Percentiles rank a stretch among this genome's conserved stretches.
phyloP scores from a whole-genome alignment of 371 early-diverging fungal genomes.

The Saksenaea vasiformis region DNA sequence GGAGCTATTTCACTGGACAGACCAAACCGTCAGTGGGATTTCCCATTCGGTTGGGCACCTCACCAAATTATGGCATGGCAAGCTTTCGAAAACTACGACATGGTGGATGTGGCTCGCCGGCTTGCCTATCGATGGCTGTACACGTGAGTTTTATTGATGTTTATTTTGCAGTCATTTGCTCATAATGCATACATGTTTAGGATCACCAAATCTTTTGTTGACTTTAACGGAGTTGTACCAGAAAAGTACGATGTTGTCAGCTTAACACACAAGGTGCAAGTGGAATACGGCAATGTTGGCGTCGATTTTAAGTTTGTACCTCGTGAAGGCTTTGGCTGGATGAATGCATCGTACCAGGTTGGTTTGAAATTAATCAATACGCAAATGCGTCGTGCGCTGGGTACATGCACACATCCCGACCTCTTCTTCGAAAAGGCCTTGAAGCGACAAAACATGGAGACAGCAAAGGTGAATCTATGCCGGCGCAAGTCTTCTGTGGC shows the following conservation, averaged over 20 bases:
- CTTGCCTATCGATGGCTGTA: slow-evolving; percentile 95
- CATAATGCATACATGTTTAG: slow-evolving; percentile 19
- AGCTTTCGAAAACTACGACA: slow-evolving; percentile 87
- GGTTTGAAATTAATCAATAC: slow-evolving; percentile 79
- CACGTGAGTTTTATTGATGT: slow-evolving; percentile 55
- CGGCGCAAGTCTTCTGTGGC: slow-evolving; percentile 29
- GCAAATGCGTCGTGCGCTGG: slow-evolving; percentile 83
- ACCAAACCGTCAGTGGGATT: slow-evolving; percentile 97
- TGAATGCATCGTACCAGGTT: slow-evolving; percentile 93
- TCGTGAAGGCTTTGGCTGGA: slow-evolving; percentile 98
- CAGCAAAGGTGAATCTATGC: slow-evolving; percentile 10
- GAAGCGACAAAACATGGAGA: slow-evolving; percentile 32
- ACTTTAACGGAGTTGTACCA: slow-evolving; percentile 96
- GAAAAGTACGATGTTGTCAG: slow-evolving; percentile 96
- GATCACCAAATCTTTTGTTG: slow-evolving; percentile 93
- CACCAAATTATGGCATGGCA: slow-evolving; percentile 97
- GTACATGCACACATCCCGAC: slow-evolving; percentile 81
- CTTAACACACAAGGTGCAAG: slow-evolving; percentile 88
- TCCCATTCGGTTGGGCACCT: slow-evolving; percentile 96
- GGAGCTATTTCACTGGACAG: slow-evolving; percentile 76
- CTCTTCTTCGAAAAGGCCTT: slow-evolving; percentile 56
- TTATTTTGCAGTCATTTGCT: background rate
- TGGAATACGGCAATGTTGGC: slow-evolving; percentile 96
- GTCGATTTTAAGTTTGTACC: slow-evolving; percentile 93
- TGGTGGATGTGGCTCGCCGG: slow-evolving; percentile 73